Conservation (phyloP, 2,329 filamentous ascomycete species). For the Cladosporium sp. region DNA sequence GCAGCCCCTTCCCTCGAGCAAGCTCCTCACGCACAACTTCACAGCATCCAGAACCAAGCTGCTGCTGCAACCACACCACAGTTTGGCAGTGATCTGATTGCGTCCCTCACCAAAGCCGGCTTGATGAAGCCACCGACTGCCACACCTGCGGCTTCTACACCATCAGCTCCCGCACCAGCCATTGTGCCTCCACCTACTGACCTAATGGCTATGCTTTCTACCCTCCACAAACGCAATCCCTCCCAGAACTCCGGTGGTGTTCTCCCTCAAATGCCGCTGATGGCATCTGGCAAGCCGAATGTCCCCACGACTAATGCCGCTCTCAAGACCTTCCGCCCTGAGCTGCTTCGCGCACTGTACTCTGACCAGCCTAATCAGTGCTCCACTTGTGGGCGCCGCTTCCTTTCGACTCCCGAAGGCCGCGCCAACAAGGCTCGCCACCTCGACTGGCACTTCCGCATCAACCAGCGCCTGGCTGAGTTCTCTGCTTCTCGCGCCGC, state of each 20-base stretch:
- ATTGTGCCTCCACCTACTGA: slow-evolving; percentile 1
- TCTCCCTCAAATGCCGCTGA: not conserved
- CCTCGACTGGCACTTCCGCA: slow-evolving; percentile 97
- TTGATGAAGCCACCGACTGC: slow-evolving; percentile 25
- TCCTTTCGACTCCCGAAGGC: slow-evolving; percentile 74
- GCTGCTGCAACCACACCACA: slow-evolving; percentile 28
- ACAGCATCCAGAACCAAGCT: slow-evolving; percentile 34
- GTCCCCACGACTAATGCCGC: slow-evolving; percentile 35
- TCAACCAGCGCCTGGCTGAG: slow-evolving; percentile 85
- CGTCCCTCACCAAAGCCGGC: slow-evolving; percentile 36
- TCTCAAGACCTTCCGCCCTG: slow-evolving; percentile 61
- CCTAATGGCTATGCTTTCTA: slow-evolving; percentile 19
- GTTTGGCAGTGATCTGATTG: slow-evolving; percentile 34
- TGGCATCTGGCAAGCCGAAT: slow-evolving; percentile 14
- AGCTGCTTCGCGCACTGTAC: slow-evolving; percentile 74
- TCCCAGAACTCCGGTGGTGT: slow-evolving; percentile 10
- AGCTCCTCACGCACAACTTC: slow-evolving; percentile 36
- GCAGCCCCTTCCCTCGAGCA: slow-evolving; percentile 36
- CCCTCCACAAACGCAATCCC: slow-evolving; percentile 12
- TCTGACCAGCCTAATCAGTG: slow-evolving; percentile 84
- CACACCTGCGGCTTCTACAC: slow-evolving; percentile 23
- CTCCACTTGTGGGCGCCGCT: slow-evolving; percentile 86
- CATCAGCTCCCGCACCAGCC: slow-evolving; percentile 5
- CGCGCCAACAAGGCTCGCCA: slow-evolving; percentile 85
- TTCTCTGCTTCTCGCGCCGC: slow-evolving; percentile 67